These are phyloP conservation scores for Colletotrichum musicola DNA, from an alignment of 2,329 filamentous ascomycete species.

Conservation along the genomic window DNA sequence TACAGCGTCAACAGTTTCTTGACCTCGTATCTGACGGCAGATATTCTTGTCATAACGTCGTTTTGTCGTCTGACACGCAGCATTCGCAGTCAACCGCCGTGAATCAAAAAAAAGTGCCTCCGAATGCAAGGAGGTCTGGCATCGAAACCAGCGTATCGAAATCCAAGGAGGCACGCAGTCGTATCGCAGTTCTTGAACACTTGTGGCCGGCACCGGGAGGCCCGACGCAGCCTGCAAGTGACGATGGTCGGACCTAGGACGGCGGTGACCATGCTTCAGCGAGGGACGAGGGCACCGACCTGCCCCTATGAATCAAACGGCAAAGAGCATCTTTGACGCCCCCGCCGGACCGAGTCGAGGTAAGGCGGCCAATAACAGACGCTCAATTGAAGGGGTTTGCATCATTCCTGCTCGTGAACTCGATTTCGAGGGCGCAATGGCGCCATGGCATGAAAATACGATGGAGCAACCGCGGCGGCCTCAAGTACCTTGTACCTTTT, in stretches of 20 bases:
- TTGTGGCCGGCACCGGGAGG: neutral
- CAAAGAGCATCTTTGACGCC: neutral
- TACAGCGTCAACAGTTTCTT: too few relatives aligned
- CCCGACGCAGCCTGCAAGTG: too few relatives aligned
- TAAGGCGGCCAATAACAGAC: conserved; percentile 18
- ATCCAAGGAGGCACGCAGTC: too few relatives aligned
- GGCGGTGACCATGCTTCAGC: neutral
- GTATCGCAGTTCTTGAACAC: neutral
- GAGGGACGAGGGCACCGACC: neutral
- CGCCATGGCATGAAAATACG: conserved; percentile 4
- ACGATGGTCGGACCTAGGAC: neutral
- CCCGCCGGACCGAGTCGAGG: neutral
- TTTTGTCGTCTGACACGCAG: too few relatives aligned
- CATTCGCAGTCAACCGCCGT: too few relatives aligned
- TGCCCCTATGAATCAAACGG: neutral
- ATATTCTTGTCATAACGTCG: too few relatives aligned
- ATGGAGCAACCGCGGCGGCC: conserved; percentile 33
- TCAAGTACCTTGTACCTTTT: conserved; percentile 31
- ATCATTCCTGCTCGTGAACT: conserved; percentile 17
- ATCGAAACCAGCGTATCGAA: too few relatives aligned
- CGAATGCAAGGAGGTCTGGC: too few relatives aligned
- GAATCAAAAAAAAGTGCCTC: too few relatives aligned
- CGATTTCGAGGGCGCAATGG: conserved; percentile 12
- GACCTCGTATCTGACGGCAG: too few relatives aligned
- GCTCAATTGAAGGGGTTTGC: neutral